Evolutionary conservation across 164 flowering plant genomes (phyloP), one percentile per base, ranked within the genome.

Genomic region (Liquidambar formosana): DNA sequence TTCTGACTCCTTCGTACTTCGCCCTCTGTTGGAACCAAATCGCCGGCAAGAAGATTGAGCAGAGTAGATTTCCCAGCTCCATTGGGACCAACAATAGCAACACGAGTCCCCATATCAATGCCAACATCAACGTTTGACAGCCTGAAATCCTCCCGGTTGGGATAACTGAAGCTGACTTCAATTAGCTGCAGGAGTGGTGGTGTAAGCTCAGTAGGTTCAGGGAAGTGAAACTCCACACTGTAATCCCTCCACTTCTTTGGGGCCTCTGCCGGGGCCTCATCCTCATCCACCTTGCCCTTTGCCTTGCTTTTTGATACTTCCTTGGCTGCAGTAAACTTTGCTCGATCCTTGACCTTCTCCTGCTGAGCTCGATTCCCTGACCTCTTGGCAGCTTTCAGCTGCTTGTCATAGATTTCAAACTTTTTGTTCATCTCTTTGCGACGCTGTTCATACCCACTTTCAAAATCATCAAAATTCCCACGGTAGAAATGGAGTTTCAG

Each of bases 41-140:
- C 97, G 44, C 97, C 97, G 4, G 97, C 95, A 46, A 92, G 83
- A 69, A 91, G 88, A 70, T 89, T 91, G 62, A 91, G 84, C 51
- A 91, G 70, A 52, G 97, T 89, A 10, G 93, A 89, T 71, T 91
- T 91, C 18, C 97, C 94, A 4, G 97, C 97, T 57, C 97, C 97
- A 66, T 91, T 91, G 5, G 97, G 97, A 48, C 97, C 96, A 19
- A 90, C 89, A 53, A 90, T 88, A 8, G 93, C 93, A 52, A 90
- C 93, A 27, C 92, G 87, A 14, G 92, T 87, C 15, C 94, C 96
- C 96, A 91, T 89, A 80, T 91, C 96, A 69, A 91, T 89, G 14
- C 96, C 92, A 22, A 88, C 89, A 78, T 91, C 96, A 9, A 91
- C 88, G 74, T 88, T 62, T 3, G 94, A 83, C 0, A 89, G 85